phyloP scores from a whole-genome alignment of 148 eudicot species.

The Chenopodium album region DNA sequence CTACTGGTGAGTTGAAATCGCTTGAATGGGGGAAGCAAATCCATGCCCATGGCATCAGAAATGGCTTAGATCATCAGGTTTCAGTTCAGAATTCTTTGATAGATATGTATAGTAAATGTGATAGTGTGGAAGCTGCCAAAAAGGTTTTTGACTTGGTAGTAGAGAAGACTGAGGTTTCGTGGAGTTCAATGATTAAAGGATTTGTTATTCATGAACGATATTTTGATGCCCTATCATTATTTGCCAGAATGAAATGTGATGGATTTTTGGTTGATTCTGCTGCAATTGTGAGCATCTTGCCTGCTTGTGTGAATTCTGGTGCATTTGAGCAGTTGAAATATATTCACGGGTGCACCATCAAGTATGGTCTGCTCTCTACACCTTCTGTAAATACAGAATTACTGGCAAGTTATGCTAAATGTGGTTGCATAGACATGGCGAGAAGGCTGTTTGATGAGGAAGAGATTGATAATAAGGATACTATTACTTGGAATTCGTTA shows the following conservation, averaged over 20 bases:
- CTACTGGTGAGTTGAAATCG: slow-evolving; percentile 32
- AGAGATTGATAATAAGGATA: slow-evolving; percentile 29
- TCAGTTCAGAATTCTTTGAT: slow-evolving; percentile 39
- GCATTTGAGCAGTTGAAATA: slow-evolving; percentile 34
- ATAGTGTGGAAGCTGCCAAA: slow-evolving; percentile 24
- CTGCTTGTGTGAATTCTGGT: slow-evolving; percentile 39
- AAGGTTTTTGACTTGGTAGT: slow-evolving; percentile 24
- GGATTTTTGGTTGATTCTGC: slow-evolving; percentile 29
- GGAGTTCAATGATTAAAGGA: slow-evolving; percentile 39
- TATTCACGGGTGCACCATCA: slow-evolving; percentile 35
- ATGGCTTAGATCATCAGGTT: slow-evolving; percentile 33
- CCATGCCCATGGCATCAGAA: slow-evolving; percentile 36
- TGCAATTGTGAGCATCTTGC: slow-evolving; percentile 29
- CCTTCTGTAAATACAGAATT: slow-evolving; percentile 32
- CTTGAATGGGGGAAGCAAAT: slow-evolving; percentile 30
- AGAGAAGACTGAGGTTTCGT: slow-evolving; percentile 32
- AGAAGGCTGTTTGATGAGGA: slow-evolving; percentile 34
- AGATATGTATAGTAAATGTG: slow-evolving; percentile 34
- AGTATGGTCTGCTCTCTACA: slow-evolving; percentile 24
- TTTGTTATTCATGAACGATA: slow-evolving; percentile 23
- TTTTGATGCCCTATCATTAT: slow-evolving; percentile 30
- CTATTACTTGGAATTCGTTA: slow-evolving; percentile 38
- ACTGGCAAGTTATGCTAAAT: slow-evolving; percentile 39
- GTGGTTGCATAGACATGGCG: slow-evolving; percentile 44
- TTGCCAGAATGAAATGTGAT: slow-evolving; percentile 22